Evolutionary conservation across 495 filamentous ascomycete species (phyloP).

Genomic region (Penicillium manginii): DNA sequence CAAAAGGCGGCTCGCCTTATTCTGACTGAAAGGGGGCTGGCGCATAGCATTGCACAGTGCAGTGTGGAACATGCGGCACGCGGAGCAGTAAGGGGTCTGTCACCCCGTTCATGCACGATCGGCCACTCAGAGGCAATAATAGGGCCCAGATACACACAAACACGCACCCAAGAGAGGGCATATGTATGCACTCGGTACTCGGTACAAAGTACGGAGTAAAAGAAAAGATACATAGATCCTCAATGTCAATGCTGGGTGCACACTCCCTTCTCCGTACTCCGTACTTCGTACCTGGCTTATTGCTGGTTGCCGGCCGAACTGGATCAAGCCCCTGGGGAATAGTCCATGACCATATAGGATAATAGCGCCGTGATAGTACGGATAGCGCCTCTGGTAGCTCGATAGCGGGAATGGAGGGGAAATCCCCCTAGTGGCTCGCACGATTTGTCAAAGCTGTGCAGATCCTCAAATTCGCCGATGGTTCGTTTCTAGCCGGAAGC

Average conservation of each 20-base stretch:
- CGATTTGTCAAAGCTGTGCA: constrained; percentile 13
- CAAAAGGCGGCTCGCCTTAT: constrained; percentile 16
- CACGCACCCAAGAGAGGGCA: not conserved
- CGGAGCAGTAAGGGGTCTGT: constrained; percentile 45
- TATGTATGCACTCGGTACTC: not conserved
- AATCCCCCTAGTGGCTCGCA: constrained; percentile 8
- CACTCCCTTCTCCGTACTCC: not conserved
- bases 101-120: constrained; percentile 38
- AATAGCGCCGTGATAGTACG: not conserved
- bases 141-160: constrained; percentile 12
- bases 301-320: not conserved
- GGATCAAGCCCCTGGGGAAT: not conserved
- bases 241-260: not conserved
- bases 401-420: constrained; percentile 3
- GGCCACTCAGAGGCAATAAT: constrained; percentile 17
- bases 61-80: constrained; percentile 47
- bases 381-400: constrained; percentile 4
- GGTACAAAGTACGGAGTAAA: not conserved
- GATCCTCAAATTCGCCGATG: constrained; percentile 27
- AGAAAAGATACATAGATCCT: not conserved
- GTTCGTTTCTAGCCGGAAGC: constrained; percentile 2
- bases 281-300: not conserved
- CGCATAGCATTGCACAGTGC: constrained; percentile 35
- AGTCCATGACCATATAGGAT: not conserved
- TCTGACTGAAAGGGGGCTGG: constrained; percentile 9